Conservation (phyloP, 768 basidiomycete genomes). For the Megacollybia marginata region DNA sequence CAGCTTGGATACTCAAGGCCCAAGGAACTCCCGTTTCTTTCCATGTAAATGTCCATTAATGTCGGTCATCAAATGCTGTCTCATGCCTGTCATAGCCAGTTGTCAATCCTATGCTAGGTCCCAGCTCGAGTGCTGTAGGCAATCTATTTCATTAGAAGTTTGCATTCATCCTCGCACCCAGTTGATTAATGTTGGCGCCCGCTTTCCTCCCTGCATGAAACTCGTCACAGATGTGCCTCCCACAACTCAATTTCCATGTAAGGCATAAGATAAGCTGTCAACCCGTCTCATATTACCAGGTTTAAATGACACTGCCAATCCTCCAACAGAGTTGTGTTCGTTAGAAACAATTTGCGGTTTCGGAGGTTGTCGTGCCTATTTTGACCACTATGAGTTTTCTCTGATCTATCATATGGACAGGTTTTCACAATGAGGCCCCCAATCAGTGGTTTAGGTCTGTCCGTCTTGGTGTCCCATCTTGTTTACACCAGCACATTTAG, state of each 20-base stretch:
- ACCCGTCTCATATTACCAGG: conserved; percentile 31
- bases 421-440: conserved; percentile 33
- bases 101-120: conserved; percentile 89
- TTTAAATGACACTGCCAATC: conserved; percentile 79
- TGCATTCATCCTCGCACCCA: conserved; percentile 32
- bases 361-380: conserved; percentile 44
- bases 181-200: conserved; percentile 82
- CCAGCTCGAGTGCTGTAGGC: conserved; percentile 17
- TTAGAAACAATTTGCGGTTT: conserved; percentile 85
- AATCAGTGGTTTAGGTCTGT: conserved; percentile 43
- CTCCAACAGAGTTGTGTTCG: conserved; percentile 60
- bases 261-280: conserved; percentile 12
- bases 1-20: conserved; percentile 19
- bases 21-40: conserved; percentile 85
- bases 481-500: conserved; percentile 25
- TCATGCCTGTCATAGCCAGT: conserved; percentile 41
- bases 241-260: conserved; percentile 54
- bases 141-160: no score
- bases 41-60: conserved; percentile 40
- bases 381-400: conserved; percentile 10
- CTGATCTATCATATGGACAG: conserved; percentile 11
- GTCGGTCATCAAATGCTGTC: neutral
- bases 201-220: conserved; percentile 86
- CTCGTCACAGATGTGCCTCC: conserved; percentile 46
- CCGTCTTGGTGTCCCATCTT: neutral